Conservation (phyloP, 192 early-diverging fungal genomes). For the Backusella liffmaniae region DNA sequence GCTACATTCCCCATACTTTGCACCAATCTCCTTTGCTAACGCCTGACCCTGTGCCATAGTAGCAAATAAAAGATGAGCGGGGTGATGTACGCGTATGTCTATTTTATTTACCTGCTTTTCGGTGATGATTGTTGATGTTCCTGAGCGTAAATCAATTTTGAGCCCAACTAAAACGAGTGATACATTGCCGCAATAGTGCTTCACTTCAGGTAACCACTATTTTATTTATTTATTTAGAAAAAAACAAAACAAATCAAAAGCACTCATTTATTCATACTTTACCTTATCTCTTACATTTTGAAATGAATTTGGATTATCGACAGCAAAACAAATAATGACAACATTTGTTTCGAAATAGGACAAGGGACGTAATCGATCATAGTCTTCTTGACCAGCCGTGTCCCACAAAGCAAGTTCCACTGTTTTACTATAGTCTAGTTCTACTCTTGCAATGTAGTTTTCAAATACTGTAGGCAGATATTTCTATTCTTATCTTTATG, state of each 20-base stretch:
- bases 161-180: background rate
- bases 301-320: conserved; percentile 12
- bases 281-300: conserved; percentile 18
- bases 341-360: conserved; percentile 13
- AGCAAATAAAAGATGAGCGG: too few species aligned
- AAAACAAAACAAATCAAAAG: background rate
- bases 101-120: background rate
- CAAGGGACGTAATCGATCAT: conserved; percentile 13
- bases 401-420: conserved; percentile 23
- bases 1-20: conserved; percentile 15
- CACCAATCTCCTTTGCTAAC: conserved; percentile 12
- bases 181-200: conserved; percentile 11
- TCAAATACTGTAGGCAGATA: conserved; percentile 25
- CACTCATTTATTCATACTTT: too few species aligned
- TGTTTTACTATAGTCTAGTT: conserved; percentile 7
- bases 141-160: conserved; percentile 12
- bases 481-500: conserved; percentile 13
- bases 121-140: background rate
- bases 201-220: conserved; percentile 9
- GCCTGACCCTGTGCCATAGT: background rate
- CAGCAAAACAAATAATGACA: conserved; percentile 11
- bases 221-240: background rate
- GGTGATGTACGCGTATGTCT: background rate
- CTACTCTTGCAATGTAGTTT: conserved; percentile 15
- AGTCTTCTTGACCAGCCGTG: conserved; percentile 14